A percentile compares a stretch with the other conserved stretches of the same genome.
These are phyloP conservation scores for Aspergillaceae sp. DNA, from an alignment of 2,329 filamentous ascomycete species.

Conservation along the genomic window DNA sequence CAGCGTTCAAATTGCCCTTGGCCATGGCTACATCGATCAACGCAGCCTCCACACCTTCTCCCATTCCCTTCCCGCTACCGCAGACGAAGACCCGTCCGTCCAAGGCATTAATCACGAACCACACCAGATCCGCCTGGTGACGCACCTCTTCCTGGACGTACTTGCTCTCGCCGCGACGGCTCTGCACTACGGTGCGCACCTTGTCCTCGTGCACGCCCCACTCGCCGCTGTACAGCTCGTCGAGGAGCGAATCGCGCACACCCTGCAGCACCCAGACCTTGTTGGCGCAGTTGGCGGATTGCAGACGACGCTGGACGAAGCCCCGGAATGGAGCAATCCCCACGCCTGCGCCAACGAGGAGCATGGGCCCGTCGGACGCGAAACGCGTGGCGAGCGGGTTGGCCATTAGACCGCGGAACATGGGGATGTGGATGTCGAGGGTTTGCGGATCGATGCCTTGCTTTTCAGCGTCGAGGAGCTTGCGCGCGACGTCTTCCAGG, in stretches of 20 bases:
- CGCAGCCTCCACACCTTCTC: slow-evolving; percentile 84
- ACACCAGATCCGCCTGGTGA: slow-evolving; percentile 89
- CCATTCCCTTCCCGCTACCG: slow-evolving; percentile 92
- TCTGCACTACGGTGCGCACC: slow-evolving; percentile 74
- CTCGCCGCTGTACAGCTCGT: slow-evolving; percentile 94
- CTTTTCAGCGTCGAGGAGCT: slow-evolving; percentile 60
- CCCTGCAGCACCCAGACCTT: slow-evolving; percentile 97
- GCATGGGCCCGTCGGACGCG: slow-evolving; percentile 89
- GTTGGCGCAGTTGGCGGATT: slow-evolving; percentile 92
- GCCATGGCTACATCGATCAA: slow-evolving; percentile 84
- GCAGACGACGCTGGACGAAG: slow-evolving; percentile 87
- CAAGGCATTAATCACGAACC: slow-evolving; percentile 94
- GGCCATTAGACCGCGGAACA: slow-evolving; percentile 98
- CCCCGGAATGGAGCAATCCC: slow-evolving; percentile 96
- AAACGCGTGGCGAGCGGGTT: slow-evolving; percentile 92
- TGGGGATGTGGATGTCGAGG: slow-evolving; percentile 69
- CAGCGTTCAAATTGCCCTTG: slow-evolving; percentile 75
- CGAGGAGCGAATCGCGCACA: slow-evolving; percentile 83
- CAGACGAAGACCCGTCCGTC: slow-evolving; percentile 96
- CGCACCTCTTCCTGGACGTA: slow-evolving; percentile 96
- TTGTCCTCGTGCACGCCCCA: slow-evolving; percentile 89
- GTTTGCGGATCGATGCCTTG: slow-evolving; percentile 44
- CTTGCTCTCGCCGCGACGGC: slow-evolving; percentile 64
- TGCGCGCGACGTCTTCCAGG: slow-evolving; percentile 73
- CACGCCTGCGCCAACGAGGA: slow-evolving; percentile 91